Evolutionary conservation across 164 flowering plant species (phyloP).

Genomic region (Hamamelis virginiana): DNA sequence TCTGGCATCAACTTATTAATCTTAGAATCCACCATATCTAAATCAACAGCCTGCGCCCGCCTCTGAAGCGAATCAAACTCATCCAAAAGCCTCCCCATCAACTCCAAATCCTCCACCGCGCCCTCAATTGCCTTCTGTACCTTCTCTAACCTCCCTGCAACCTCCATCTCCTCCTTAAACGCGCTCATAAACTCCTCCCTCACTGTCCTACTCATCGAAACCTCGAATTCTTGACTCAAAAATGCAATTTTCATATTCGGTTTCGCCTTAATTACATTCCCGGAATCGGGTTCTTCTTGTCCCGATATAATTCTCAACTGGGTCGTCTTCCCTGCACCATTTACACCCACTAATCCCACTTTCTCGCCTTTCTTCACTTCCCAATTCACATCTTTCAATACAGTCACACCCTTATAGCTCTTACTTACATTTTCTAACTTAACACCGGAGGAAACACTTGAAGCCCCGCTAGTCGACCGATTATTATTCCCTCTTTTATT

Average conservation of each 20-base stretch:
- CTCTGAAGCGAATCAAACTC: slow-evolving; percentile 93
- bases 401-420: slow-evolving; percentile 78
- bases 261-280: slow-evolving; percentile 85
- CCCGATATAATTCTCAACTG: slow-evolving; percentile 92
- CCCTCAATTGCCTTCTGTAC: slow-evolving; percentile 89
- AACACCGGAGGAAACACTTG: slow-evolving; percentile 80
- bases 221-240: slow-evolving; percentile 95
- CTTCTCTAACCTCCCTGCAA: slow-evolving; percentile 71
- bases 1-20: slow-evolving; percentile 94
- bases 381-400: slow-evolving; percentile 85
- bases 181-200: slow-evolving; percentile 91
- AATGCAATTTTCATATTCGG: slow-evolving; percentile 84
- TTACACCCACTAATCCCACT: slow-evolving; percentile 94
- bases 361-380: slow-evolving; percentile 97
- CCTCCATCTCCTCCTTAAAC: slow-evolving; percentile 90
- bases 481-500: slow-evolving; percentile 38
- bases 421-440: slow-evolving; percentile 86
- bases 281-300: slow-evolving; percentile 89
- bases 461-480: slow-evolving; percentile 55
- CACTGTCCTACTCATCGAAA: slow-evolving; percentile 73
- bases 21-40: slow-evolving; percentile 79
- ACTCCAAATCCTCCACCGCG: slow-evolving; percentile 73
- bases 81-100: slow-evolving; percentile 98
- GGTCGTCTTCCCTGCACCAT: slow-evolving; percentile 98
- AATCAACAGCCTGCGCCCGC: slow-evolving; percentile 75